Percentiles rank a stretch among this genome's conserved stretches.
Evolutionary conservation across 1,284 basidiomycete species (phyloP).

Genomic region (Cutaneotrichosporon cavernicola): DNA sequence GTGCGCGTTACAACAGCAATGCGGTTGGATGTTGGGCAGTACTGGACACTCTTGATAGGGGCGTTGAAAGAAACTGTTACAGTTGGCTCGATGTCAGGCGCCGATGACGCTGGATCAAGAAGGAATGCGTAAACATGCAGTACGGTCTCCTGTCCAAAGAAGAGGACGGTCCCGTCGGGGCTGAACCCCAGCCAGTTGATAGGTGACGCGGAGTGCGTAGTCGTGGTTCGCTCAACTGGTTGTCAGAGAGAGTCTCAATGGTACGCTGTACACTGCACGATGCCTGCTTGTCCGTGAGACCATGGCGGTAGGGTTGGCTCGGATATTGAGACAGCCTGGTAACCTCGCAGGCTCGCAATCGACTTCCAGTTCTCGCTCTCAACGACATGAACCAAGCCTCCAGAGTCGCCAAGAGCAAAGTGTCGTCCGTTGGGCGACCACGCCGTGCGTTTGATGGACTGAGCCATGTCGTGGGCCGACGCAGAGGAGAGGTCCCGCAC

Average conservation of each 20-base stretch:
- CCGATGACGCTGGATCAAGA: constrained; percentile 19
- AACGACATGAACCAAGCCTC: constrained; percentile 15
- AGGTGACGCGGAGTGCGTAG: background rate
- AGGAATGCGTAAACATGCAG: constrained; percentile 47
- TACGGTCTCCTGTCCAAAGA: constrained; percentile 52
- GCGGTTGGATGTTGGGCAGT: constrained; percentile 29
- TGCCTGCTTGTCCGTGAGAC: background rate
- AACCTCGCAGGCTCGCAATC: constrained; percentile 9
- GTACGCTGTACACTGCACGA: constrained; percentile 11
- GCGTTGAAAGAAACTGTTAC: constrained; percentile 33
- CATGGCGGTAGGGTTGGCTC: background rate
- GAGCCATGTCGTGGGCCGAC: constrained; percentile 16
- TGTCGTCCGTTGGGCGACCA: constrained; percentile 66
- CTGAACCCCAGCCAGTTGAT: constrained; percentile 65
- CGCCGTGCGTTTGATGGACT: constrained; percentile 64
- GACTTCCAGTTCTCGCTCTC: constrained; percentile 21
- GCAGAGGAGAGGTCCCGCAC: constrained; percentile 50
- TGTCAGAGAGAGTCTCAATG: no score
- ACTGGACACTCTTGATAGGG: constrained; percentile 27
- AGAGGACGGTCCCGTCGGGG: constrained; percentile 65
- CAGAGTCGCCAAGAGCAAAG: constrained; percentile 13
- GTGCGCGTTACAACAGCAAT: constrained; percentile 28
- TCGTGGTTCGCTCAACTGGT: background rate
- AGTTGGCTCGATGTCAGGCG: constrained; percentile 31
- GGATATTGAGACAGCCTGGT: background rate